Conservation (phyloP, 176 grass and related monocot species). For the Hsuehochloa calcarea region DNA sequence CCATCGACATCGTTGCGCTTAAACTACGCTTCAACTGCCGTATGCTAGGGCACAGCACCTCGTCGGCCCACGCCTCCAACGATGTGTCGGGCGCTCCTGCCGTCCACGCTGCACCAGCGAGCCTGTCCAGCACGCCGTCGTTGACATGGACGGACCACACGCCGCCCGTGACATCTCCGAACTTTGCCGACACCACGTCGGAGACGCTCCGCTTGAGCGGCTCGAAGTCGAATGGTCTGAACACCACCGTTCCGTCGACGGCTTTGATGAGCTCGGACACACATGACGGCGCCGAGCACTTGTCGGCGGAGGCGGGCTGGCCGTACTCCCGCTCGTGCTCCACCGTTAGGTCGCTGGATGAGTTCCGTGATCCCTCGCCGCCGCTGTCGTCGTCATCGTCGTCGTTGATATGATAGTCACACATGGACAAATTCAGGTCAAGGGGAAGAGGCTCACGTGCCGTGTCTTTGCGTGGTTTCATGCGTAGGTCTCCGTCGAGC, state of each 20-base stretch:
- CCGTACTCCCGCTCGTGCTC: conserved; percentile 56
- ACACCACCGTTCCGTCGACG: conserved; percentile 45
- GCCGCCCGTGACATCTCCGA: conserved; percentile 11
- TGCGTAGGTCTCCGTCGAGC: conserved; percentile 6
- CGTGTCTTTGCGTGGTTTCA: conserved; percentile 34
- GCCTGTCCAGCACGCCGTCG: conserved; percentile 31
- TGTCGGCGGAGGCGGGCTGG: background rate
- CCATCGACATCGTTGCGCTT: conserved; percentile 35
- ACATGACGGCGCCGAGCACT: conserved; percentile 2
- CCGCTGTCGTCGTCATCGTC: conserved; percentile 45
- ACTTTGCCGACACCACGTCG: conserved; percentile 42
- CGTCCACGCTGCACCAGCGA: conserved; percentile 41
- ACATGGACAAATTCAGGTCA: conserved; percentile 68
- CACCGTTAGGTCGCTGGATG: conserved; percentile 80
- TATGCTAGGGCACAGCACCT: conserved; percentile 45
- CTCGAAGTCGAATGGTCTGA: conserved; percentile 58
- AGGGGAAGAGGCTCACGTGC: conserved; percentile 33
- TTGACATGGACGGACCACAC: conserved; percentile 38
- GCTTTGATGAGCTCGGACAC: conserved; percentile 39
- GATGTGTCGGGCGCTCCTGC: conserved; percentile 2
- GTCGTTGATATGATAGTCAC: conserved; percentile 20
- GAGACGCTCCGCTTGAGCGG: conserved; percentile 49
- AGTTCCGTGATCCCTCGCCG: conserved; percentile 56
- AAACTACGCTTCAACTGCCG: conserved; percentile 45
- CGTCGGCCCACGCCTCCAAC: conserved; percentile 53